Conservation (phyloP, 208 protist species). For the Kentomonas sorsogonicus region DNA sequence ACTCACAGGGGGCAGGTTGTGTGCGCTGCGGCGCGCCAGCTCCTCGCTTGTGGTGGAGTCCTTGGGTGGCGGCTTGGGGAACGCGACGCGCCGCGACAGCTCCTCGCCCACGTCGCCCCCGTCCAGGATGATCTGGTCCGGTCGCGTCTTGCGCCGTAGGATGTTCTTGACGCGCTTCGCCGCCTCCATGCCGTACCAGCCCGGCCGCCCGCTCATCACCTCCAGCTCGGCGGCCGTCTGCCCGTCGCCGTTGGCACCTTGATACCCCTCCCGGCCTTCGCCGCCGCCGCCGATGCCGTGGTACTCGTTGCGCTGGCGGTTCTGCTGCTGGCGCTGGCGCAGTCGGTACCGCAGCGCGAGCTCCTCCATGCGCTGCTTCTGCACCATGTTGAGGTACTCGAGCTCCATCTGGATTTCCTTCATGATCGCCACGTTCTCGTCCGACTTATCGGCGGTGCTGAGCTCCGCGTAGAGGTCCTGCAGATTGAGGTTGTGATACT, state of each 20-base stretch:
- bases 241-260: constrained; percentile 19
- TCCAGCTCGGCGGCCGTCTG: constrained; percentile 48
- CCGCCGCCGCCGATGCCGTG: neutral
- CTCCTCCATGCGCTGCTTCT: constrained; percentile 46
- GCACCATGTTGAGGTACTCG: constrained; percentile 38
- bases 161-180: constrained; percentile 63
- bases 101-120: constrained; percentile 51
- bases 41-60: too few species aligned
- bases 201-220: constrained; percentile 44
- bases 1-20: constrained; percentile 33
- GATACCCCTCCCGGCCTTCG: neutral
- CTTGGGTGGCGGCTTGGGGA: constrained; percentile 19
- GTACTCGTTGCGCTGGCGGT: neutral
- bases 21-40: too few species aligned
- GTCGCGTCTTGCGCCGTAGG: constrained; percentile 34
- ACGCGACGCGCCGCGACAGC: constrained; percentile 50
- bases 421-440: constrained; percentile 32
- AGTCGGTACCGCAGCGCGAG: constrained; percentile 38
- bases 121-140: constrained; percentile 53
- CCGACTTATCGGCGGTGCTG: neutral
- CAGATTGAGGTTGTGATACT: constrained; percentile 23
- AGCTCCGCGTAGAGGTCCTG: constrained; percentile 5
- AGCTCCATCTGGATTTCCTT: constrained; percentile 32
- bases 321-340: constrained; percentile 18
- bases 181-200: constrained; percentile 71